phyloP scores from a whole-genome alignment of 345 rosid genomes.

The Citrus maxima region DNA sequence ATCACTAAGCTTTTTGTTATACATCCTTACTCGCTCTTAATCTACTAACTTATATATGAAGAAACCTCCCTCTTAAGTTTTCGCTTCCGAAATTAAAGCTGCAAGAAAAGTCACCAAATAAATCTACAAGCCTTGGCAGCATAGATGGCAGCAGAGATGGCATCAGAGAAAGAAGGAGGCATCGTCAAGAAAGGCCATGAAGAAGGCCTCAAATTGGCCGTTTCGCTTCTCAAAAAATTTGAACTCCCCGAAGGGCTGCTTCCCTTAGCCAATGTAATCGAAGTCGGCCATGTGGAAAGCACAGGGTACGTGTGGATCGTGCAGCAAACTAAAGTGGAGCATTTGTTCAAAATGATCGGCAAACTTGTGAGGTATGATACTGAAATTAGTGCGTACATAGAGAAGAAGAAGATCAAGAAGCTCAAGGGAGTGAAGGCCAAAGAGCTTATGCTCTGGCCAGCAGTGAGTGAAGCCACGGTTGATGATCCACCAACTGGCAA shows the following conservation, averaged over 20 bases:
- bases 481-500: slow-evolving; percentile 33
- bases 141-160: slow-evolving; percentile 11
- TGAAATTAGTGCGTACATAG: slow-evolving; percentile 32
- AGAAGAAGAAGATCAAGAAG: slow-evolving; percentile 39
- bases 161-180: slow-evolving; percentile 33
- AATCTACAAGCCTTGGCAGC: not conserved
- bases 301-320: slow-evolving; percentile 50
- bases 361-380: slow-evolving; percentile 40
- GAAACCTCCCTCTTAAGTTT: not conserved
- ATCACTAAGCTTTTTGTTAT: too few relatives aligned
- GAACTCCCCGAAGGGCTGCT: slow-evolving; percentile 45
- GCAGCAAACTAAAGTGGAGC: slow-evolving; percentile 42
- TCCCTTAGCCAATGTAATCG: slow-evolving; percentile 37
- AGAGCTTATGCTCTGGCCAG: slow-evolving; percentile 57
- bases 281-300: slow-evolving; percentile 41
- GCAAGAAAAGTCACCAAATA: not conserved
- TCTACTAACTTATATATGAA: not conserved
- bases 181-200: slow-evolving; percentile 28
- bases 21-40: not conserved
- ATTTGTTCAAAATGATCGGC: slow-evolving; percentile 46
- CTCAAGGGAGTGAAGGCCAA: slow-evolving; percentile 63
- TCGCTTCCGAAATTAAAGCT: not conserved
- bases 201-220: slow-evolving; percentile 25
- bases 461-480: slow-evolving; percentile 40
- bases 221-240: slow-evolving; percentile 24